These are phyloP conservation scores for Anacardium occidentale DNA, from an alignment of 345 rosid genomes.

Conservation along the genomic window DNA sequence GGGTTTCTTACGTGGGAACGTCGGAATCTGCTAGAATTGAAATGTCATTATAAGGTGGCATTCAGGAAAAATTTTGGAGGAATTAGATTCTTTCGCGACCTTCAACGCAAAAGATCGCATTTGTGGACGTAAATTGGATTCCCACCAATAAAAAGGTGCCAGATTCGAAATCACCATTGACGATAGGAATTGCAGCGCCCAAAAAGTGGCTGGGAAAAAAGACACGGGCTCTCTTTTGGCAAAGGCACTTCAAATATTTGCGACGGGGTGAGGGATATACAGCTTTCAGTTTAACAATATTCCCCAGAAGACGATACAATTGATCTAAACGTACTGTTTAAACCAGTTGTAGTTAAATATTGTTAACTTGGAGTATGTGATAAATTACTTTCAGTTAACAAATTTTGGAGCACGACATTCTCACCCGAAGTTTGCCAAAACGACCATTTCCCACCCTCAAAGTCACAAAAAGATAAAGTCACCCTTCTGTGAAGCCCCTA, in stretches of 20 bases:
- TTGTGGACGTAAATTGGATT: background rate
- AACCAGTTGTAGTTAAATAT: too few relatives aligned
- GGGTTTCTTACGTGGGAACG: background rate
- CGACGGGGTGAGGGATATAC: background rate
- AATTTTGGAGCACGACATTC: too few relatives aligned
- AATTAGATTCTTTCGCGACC: slow-evolving; percentile 12
- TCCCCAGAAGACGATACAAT: too few relatives aligned
- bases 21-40: background rate
- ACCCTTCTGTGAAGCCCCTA: too few relatives aligned
- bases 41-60: slow-evolving; percentile 1
- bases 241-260: background rate
- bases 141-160: slow-evolving; percentile 10
- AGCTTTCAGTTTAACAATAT: background rate
- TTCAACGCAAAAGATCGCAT: slow-evolving; percentile 1
- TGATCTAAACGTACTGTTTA: too few relatives aligned
- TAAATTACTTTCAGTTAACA: too few relatives aligned
- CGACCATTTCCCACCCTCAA: too few relatives aligned
- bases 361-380: too few relatives aligned
- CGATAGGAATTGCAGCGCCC: background rate
- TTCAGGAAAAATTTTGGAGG: background rate
- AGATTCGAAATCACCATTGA: slow-evolving; percentile 18
- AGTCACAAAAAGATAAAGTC: too few relatives aligned
- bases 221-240: background rate
- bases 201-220: background rate
- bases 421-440: too few relatives aligned